Evolutionary conservation across 2,329 filamentous ascomycete genomes (phyloP).

Genomic region (Xylaria arbuscula): DNA sequence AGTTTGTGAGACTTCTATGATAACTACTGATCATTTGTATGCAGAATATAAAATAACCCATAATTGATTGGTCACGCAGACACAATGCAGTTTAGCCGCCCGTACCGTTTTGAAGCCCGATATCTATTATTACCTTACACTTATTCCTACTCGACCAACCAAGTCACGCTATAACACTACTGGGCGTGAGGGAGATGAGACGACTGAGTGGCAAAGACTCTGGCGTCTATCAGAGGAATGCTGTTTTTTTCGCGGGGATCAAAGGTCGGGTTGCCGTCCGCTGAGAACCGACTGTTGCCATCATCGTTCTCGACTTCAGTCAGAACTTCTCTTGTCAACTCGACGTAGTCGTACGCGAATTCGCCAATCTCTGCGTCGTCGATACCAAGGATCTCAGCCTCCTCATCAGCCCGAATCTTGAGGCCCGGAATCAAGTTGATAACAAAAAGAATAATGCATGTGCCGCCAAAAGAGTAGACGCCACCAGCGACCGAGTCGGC

Average conservation of each 20-base stretch:
- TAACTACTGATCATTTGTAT: background rate
- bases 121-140: conserved; percentile 34
- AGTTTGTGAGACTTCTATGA: background rate
- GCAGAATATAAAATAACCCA: conserved; percentile 13
- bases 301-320: conserved; percentile 60
- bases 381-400: conserved; percentile 85
- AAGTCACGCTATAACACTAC: conserved; percentile 14
- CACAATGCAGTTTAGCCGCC: conserved; percentile 6
- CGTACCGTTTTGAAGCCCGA: conserved; percentile 16
- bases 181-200: conserved; percentile 47
- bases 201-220: conserved; percentile 55
- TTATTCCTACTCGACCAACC: background rate
- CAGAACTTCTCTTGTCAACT: conserved; percentile 67
- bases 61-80: background rate
- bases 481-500: conserved; percentile 82
- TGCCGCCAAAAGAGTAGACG: conserved; percentile 81
- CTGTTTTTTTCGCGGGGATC: conserved; percentile 62
- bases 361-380: conserved; percentile 93
- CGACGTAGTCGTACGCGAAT: conserved; percentile 95
- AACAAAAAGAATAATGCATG: conserved; percentile 81
- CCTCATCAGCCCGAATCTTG: conserved; percentile 77
- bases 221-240: conserved; percentile 60
- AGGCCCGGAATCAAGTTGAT: conserved; percentile 83
- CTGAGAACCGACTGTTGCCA: conserved; percentile 59
- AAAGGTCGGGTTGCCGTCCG: conserved; percentile 53